A percentile compares a stretch with the other conserved stretches of the same genome.
Conservation (phyloP, 352 stramenopile genomes). For the Elongisporangium prolatum region DNA sequence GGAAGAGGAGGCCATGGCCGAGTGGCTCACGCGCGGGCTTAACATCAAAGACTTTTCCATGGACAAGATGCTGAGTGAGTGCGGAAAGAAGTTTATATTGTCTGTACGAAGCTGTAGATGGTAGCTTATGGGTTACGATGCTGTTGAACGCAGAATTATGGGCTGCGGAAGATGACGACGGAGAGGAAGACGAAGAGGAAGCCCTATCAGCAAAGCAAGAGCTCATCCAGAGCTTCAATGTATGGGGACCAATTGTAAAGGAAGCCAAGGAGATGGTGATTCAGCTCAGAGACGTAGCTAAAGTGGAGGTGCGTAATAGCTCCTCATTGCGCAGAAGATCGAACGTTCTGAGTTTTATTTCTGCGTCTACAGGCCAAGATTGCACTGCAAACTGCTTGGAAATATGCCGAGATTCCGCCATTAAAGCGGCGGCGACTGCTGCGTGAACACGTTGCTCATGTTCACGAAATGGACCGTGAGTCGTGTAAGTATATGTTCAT, state of each 20-base stretch:
- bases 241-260: conserved; percentile 34
- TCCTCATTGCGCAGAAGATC: neutral
- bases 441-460: conserved; percentile 50
- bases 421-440: conserved; percentile 47
- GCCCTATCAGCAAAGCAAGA: conserved; percentile 54
- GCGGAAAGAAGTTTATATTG: neutral
- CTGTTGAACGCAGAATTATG: conserved; percentile 41
- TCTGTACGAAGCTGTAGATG: neutral
- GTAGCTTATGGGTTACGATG: neutral
- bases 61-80: conserved; percentile 70
- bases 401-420: conserved; percentile 56
- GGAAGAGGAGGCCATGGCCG: conserved; percentile 62
- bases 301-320: conserved; percentile 17
- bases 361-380: conserved; percentile 26
- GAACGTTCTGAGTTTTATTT: neutral
- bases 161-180: conserved; percentile 51
- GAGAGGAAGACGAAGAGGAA: conserved; percentile 35
- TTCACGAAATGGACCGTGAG: conserved; percentile 61
- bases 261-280: conserved; percentile 38
- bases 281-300: conserved; percentile 29
- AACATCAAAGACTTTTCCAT: conserved; percentile 64
- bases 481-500: conserved; percentile 47
- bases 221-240: conserved; percentile 46
- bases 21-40: conserved; percentile 66
- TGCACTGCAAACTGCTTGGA: conserved; percentile 30